Evolutionary conservation across 2,329 filamentous ascomycete genomes (phyloP).

Genomic region (Pezicula radicicola): DNA sequence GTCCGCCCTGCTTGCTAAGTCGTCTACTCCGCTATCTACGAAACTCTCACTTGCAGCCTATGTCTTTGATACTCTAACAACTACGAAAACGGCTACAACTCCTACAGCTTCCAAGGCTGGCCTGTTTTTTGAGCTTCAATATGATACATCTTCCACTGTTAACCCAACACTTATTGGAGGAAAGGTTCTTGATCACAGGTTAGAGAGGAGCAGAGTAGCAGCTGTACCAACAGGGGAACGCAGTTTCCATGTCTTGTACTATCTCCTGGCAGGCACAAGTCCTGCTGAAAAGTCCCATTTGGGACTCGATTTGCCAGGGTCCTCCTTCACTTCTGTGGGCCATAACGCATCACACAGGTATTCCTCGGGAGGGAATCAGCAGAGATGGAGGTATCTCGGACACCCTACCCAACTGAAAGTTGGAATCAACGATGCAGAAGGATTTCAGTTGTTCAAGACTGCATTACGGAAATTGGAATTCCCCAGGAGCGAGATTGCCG

Average conservation of each 20-base stretch:
- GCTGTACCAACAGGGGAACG: constrained; percentile 93
- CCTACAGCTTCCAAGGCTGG: constrained; percentile 95
- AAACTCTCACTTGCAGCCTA: constrained; percentile 94
- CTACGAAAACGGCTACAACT: constrained; percentile 94
- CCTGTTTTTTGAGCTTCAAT: constrained; percentile 93
- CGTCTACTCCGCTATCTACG: constrained; percentile 86
- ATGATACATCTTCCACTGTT: constrained; percentile 82
- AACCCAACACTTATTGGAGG: constrained; percentile 89
- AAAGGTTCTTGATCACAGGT: constrained; percentile 88
- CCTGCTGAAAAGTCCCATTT: constrained; percentile 86
- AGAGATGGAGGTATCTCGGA: constrained; percentile 93
- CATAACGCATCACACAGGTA: constrained; percentile 46
- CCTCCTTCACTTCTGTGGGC: constrained; percentile 44
- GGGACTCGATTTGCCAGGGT: constrained; percentile 41
- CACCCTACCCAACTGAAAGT: constrained; percentile 97
- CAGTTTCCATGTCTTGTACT: constrained; percentile 95
- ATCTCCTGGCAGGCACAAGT: constrained; percentile 89
- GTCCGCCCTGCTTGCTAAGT: constrained; percentile 81
- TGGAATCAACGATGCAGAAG: constrained; percentile 92
- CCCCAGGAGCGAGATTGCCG: constrained; percentile 86
- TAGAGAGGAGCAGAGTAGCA: constrained; percentile 88
- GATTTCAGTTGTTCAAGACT: constrained; percentile 97
- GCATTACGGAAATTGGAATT: constrained; percentile 93
- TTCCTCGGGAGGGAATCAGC: constrained; percentile 48
- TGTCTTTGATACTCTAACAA: constrained; percentile 93